A percentile compares a stretch with the other conserved stretches of the same genome.
phyloP scores from a whole-genome alignment of 495 filamentous ascomycete species.

The Polyplosphaeria fusca region DNA sequence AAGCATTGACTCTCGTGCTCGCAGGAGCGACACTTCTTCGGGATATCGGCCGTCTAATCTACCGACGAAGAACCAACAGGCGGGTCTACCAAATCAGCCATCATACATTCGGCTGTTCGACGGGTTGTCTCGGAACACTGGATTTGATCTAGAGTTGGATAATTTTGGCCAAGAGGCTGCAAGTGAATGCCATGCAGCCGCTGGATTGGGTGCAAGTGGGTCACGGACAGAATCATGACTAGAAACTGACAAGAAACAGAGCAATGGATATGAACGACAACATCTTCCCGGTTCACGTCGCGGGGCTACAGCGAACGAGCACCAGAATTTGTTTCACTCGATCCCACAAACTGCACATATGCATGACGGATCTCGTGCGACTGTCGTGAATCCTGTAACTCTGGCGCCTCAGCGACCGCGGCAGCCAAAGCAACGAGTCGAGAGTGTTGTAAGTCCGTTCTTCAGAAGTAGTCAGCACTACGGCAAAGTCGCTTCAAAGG shows the following conservation, averaged over 20 bases:
- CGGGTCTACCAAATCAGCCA: neutral
- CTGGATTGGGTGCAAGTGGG: no score
- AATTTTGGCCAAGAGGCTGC: no score
- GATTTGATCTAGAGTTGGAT: neutral
- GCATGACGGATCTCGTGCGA: neutral
- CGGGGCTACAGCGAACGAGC: no score
- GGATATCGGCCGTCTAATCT: neutral
- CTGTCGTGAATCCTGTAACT: conserved; percentile 5
- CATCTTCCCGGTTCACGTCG: no score
- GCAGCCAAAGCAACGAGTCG: conserved; percentile 1
- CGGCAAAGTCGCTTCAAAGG: neutral
- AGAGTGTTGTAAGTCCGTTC: conserved; percentile 37
- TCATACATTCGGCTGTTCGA: conserved; percentile 28
- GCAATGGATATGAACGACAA: no score
- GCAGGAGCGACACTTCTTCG: neutral
- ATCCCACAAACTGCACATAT: no score
- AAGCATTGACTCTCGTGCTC: neutral
- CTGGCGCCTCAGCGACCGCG: conserved; percentile 4
- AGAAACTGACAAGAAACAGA: no score
- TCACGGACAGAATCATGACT: no score
- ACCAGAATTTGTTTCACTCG: no score
- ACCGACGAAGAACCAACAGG: neutral
- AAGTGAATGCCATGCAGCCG: no score
- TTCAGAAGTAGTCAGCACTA: conserved; percentile 29
- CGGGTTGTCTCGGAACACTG: conserved; percentile 2